Percentiles rank a stretch among this genome's conserved stretches.
These are phyloP conservation scores for Penicillium goetzii DNA, from an alignment of 495 filamentous ascomycete genomes.

Conservation along the genomic window DNA sequence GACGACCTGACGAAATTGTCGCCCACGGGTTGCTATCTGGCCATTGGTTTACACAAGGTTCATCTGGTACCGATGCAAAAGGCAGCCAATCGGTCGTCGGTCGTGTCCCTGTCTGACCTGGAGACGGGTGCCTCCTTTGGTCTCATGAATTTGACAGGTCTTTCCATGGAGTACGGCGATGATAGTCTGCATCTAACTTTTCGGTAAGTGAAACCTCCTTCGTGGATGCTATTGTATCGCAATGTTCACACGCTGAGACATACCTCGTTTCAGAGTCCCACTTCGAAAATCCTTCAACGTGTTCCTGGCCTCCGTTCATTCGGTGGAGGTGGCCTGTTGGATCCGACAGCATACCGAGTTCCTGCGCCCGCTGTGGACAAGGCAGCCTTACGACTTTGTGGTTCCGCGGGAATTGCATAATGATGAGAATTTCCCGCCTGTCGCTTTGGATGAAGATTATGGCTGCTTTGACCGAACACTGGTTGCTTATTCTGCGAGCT, in stretches of 20 bases:
- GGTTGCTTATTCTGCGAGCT: slow-evolving; percentile 83
- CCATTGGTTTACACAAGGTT: slow-evolving; percentile 79
- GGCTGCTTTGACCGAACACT: slow-evolving; percentile 81
- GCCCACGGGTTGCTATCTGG: slow-evolving; percentile 79
- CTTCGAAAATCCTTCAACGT: slow-evolving; percentile 64
- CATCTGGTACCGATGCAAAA: slow-evolving; percentile 78
- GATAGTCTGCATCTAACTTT: slow-evolving; percentile 88
- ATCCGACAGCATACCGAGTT: slow-evolving; percentile 74
- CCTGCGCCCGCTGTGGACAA: slow-evolving; percentile 83
- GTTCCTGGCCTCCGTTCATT: slow-evolving; percentile 77
- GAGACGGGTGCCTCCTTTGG: slow-evolving; percentile 64
- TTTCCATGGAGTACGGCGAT: slow-evolving; percentile 71
- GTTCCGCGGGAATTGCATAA: slow-evolving; percentile 64
- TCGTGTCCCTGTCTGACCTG: slow-evolving; percentile 54
- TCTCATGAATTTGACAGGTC: slow-evolving; percentile 70
- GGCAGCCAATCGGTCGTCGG: slow-evolving; percentile 56
- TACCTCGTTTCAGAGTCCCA: slow-evolving; percentile 55
- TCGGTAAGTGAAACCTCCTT: slow-evolving; percentile 53
- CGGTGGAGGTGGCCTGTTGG: slow-evolving; percentile 74
- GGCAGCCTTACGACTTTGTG: slow-evolving; percentile 65
- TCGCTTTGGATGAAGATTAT: slow-evolving; percentile 71
- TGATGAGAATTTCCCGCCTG: slow-evolving; percentile 63
- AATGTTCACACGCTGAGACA: slow-evolving; percentile 14
- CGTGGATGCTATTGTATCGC: not conserved
- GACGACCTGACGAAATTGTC: slow-evolving; percentile 78